A percentile compares a stretch with the other conserved stretches of the same genome.
Evolutionary conservation across 139 green algal genomes (phyloP).

Genomic region (Coelastrella sp.): DNA sequence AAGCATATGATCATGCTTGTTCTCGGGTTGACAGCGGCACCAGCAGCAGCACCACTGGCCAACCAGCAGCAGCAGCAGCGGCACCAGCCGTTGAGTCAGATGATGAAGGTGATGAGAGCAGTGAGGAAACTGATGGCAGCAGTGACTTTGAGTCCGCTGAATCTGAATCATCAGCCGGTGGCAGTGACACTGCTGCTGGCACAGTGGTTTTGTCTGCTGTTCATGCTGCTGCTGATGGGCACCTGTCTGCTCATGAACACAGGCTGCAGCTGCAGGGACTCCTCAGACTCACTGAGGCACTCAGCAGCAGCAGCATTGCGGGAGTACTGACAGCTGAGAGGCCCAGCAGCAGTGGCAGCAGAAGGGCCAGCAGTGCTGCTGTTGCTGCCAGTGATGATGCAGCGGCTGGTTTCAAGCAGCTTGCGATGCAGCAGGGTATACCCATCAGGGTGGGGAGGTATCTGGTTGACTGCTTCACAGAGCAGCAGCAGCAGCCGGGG

Average conservation of each 20-base stretch:
- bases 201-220: constrained; percentile 10
- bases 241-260: constrained; percentile 13
- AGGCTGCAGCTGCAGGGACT: constrained; percentile 37
- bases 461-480: constrained; percentile 54
- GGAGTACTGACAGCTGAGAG: background rate
- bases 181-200: background rate
- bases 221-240: background rate
- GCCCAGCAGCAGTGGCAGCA: background rate
- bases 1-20: constrained; percentile 39
- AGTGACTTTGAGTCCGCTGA: too few relatives aligned
- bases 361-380: background rate
- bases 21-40: background rate
- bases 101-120: background rate
- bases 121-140: background rate
- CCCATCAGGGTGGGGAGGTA: constrained; percentile 52
- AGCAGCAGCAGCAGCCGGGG: background rate
- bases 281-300: constrained; percentile 17
- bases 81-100: background rate
- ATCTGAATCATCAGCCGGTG: background rate
- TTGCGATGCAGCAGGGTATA: constrained; percentile 58
- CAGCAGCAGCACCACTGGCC: background rate
- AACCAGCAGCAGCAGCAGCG: background rate
- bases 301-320: constrained; percentile 56
- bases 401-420: constrained; percentile 51
- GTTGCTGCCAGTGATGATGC: constrained; percentile 6